Evolutionary conservation across 2,329 filamentous ascomycete species (phyloP), one percentile per base, ranked within the genome.

Genomic region (Calonectria leucothoes): DNA sequence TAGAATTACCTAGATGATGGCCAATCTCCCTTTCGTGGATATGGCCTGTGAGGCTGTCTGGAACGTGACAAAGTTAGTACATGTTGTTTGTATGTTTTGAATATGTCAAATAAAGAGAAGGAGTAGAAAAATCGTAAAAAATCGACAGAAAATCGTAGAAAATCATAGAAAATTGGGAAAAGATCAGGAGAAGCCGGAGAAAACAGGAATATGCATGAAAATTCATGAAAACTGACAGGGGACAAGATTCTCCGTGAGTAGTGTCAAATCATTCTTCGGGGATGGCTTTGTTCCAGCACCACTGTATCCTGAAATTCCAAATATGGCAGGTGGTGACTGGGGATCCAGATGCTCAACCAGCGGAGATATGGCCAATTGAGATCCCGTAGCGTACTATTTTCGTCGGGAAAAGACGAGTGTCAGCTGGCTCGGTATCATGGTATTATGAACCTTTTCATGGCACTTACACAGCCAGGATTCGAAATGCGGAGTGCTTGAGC

Each of bases 1-100:
- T 39, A 33, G 29, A 12, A 23, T 10, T 14, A 57, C 52, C 94
- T 14, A 98, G 90, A 82, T 98, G 95, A 66, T 87, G 83, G 82
- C 93, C 93, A 76, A 98, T 97, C 84, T 98, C 97, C 59, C 91
- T 92, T 89, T 99, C 97, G 86, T 98, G 97, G 75, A 98, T 94
- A 86, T 98, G 97, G 78, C 95, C 96, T 39, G 95, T 98, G 1
- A 85, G 52, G 0, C 45, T 66, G 52, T 71, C 35, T 39, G 14
- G 35, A 39, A 39, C 35, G 17, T 39, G 14, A 39, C 35, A 39
- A 39, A 39, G 35, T 39, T 39, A 39, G 35, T 15, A 39, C 12
- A 39, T 39, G 35, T 39, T 39, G 35, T 39, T 39, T 39, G 35
- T 39, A 39, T 39, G 35, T 39, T 39, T 39, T 39, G 35, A 39